Conservation (phyloP, 352 stramenopile genomes). For the Phytophthora chlamydospora region DNA sequence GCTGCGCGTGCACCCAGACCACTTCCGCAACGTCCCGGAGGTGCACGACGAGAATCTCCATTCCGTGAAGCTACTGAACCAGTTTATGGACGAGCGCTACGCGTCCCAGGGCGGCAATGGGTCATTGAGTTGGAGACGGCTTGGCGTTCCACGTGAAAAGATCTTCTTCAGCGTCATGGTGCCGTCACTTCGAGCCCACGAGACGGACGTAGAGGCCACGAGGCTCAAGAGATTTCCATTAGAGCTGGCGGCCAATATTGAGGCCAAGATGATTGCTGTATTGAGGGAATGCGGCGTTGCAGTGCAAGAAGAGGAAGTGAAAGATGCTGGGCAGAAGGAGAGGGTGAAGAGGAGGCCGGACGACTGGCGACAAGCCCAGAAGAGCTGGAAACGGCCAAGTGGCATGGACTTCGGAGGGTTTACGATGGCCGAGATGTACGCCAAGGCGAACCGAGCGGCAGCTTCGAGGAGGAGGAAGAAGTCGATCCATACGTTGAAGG, state of each 20-base stretch:
- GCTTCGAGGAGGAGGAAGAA: conserved; percentile 33
- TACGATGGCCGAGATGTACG: conserved; percentile 55
- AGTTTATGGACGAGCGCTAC: conserved; percentile 69
- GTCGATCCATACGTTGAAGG: conserved; percentile 44
- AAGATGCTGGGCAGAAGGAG: conserved; percentile 7
- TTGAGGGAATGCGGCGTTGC: conserved; percentile 57
- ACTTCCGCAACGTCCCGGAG: conserved; percentile 60
- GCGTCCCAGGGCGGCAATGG: conserved; percentile 14
- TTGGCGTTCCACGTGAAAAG: conserved; percentile 21
- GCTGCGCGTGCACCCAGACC: conserved; percentile 72
- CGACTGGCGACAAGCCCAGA: conserved; percentile 13
- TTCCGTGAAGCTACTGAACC: conserved; percentile 74
- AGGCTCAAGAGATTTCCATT: conserved; percentile 57
- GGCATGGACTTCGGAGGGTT: conserved; percentile 64
- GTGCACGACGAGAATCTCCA: conserved; percentile 75
- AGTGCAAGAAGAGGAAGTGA: conserved; percentile 21
- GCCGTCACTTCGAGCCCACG: conserved; percentile 8
- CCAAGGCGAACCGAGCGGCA: conserved; percentile 30
- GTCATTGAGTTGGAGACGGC: conserved; percentile 13
- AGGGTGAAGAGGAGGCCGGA: conserved; percentile 9
- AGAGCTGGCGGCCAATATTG: conserved; percentile 50
- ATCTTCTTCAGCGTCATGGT: conserved; percentile 49
- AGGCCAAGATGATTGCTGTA: conserved; percentile 55
- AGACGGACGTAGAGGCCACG: conserved; percentile 7
- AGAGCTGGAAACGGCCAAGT: conserved; percentile 14